Percentiles rank a stretch among this genome's conserved stretches.
Conservation (phyloP, 1,284 basidiomycete species). For the Pseudozyma sp. region DNA sequence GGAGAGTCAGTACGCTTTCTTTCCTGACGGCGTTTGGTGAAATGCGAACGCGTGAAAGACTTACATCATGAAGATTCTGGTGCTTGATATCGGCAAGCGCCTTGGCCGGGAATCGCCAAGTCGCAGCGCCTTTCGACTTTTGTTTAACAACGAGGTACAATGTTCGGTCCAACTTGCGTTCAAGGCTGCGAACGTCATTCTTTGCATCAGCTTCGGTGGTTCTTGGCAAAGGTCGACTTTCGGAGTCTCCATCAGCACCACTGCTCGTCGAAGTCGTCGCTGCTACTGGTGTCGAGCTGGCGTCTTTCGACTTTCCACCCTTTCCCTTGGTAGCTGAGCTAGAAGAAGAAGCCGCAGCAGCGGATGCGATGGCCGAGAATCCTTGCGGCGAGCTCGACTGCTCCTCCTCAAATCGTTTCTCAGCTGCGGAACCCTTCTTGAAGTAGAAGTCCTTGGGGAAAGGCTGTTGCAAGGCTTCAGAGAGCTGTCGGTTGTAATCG, state of each 20-base stretch:
- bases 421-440: conserved; percentile 88
- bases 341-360: conserved; percentile 1
- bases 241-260: conserved; percentile 70
- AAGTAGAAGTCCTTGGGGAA: conserved; percentile 93
- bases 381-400: conserved; percentile 38
- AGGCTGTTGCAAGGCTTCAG: conserved; percentile 87
- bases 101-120: conserved; percentile 55
- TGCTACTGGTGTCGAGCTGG: neutral
- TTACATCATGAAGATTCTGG: conserved; percentile 45
- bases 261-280: neutral
- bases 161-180: conserved; percentile 84
- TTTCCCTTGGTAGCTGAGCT: conserved; percentile 13
- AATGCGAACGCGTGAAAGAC: conserved; percentile 1
- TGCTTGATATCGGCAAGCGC: conserved; percentile 27
- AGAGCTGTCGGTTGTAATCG: conserved; percentile 84
- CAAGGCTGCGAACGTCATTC: conserved; percentile 78
- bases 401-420: conserved; percentile 79
- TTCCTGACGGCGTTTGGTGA: no score
- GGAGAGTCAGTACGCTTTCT: neutral
- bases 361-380: conserved; percentile 35
- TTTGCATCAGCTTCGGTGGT: conserved; percentile 75
- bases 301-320: conserved; percentile 17
- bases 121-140: conserved; percentile 21
- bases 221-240: conserved; percentile 59
- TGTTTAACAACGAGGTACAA: conserved; percentile 83